Evolutionary conservation across 768 basidiomycete genomes (phyloP).

Genomic region (Mycena vitilis): DNA sequence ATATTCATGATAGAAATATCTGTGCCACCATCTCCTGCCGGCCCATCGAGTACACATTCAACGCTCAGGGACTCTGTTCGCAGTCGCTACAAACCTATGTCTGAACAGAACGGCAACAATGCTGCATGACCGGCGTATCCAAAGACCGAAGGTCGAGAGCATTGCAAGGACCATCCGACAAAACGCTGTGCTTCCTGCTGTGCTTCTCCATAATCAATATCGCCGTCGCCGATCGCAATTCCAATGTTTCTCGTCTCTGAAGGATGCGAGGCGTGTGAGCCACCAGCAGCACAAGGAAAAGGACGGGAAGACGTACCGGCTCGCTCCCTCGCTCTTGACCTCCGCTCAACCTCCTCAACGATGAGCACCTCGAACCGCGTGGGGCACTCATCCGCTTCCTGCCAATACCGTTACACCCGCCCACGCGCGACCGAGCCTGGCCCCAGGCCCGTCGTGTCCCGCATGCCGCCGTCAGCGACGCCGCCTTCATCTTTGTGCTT

Average conservation of each 20-base stretch:
- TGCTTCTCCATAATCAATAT: slow-evolving; percentile 8
- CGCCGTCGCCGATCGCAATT: slow-evolving; percentile 55
- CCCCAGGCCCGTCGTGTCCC: slow-evolving; percentile 86
- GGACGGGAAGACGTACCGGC: slow-evolving; percentile 55
- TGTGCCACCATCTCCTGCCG: too few relatives aligned
- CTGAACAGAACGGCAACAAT: background rate
- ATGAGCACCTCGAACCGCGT: slow-evolving; percentile 90
- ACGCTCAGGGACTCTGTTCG: too few relatives aligned
- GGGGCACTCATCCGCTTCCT: slow-evolving; percentile 88
- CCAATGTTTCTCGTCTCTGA: slow-evolving; percentile 73
- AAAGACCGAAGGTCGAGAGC: background rate
- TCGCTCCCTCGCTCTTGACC: slow-evolving; percentile 87
- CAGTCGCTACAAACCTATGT: too few relatives aligned
- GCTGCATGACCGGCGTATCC: too few relatives aligned
- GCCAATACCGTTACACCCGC: slow-evolving; percentile 94
- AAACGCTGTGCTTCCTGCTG: background rate
- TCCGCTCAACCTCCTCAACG: slow-evolving; percentile 92
- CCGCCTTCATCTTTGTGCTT: slow-evolving; percentile 97
- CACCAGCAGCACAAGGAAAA: slow-evolving; percentile 6
- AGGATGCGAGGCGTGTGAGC: background rate
- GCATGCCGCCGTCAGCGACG: slow-evolving; percentile 73
- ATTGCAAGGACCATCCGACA: background rate
- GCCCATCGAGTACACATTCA: too few relatives aligned
- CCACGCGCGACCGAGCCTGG: slow-evolving; percentile 79
- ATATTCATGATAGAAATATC: too few relatives aligned